Base-by-base conservation (phyloP, 208 protist species). In the Willaertia magna region DNA sequence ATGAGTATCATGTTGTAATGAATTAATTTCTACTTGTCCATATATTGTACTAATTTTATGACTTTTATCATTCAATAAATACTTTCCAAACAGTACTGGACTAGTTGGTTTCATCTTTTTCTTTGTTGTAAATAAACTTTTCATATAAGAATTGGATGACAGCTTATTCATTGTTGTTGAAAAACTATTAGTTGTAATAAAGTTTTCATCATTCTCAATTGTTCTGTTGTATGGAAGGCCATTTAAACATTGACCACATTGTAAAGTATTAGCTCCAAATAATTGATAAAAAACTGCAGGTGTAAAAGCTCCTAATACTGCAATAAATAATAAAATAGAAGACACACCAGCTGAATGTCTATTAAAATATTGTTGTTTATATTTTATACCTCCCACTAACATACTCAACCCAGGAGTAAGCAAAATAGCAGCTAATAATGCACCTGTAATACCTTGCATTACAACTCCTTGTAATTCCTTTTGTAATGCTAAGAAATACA, bases 281-380 rank as follows among this genome's bases (percentile, higher is more conserved):
- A 22, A 44, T 9, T 34, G 1, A 44, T 93, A 93, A 42, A 91
- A 93, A 20, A 93, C 55, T 18, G 88, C 91, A 40, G 92, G 92
- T 16, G 87, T 83, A 52, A 93, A 93, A 26, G 75, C 88, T 79
- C 89, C 92, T 59, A 93, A 67, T 26, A 93, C 74, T 0, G 92
- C 79, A 51, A 94, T 86, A 42, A 94, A 79, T 18, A 94, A 85
- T 14, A 94, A 47, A 11, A 94, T 79, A 12, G 84, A 87, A 4
- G 84, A 88, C 1, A 94, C 91, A 74, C 89, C 89, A n/a, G 90
- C 91, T 18, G 91, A 79, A 12, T 74, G 26, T 49, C 84, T 74
- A 87, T 94, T 94, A 85, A 94, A 93, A 7, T 74, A 40, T 87
- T 94, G 92, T 76, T 93, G 86, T 51, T 93, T 93, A 88, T 90